phyloP scores from a whole-genome alignment of 202 grass and related monocot species.

The Schoenoplectus tabernaemontani region DNA sequence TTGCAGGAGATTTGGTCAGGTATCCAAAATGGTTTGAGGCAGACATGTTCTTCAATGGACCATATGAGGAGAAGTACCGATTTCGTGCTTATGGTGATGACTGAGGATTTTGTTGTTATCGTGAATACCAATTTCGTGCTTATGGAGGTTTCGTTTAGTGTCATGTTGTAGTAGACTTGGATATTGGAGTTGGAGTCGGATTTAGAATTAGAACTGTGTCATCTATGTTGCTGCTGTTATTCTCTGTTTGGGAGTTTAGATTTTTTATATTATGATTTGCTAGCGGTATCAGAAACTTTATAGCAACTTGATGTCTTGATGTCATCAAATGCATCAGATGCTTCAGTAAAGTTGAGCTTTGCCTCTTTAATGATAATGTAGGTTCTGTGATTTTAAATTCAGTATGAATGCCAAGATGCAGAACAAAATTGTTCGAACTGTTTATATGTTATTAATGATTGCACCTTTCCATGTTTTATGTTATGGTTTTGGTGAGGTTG shows the following conservation, averaged over 20 bases:
- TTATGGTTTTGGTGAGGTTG: no score
- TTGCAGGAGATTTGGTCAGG: conserved; percentile 76
- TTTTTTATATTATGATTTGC: neutral
- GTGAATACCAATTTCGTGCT: no score
- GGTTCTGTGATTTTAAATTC: neutral
- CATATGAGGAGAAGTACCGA: conserved; percentile 80
- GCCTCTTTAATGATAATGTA: neutral
- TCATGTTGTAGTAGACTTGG: neutral
- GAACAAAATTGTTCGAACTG: neutral
- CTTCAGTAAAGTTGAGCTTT: neutral
- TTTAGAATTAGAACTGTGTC: conserved; percentile 1
- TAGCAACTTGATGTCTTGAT: neutral
- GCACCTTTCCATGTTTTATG: neutral
- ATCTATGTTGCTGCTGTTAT: neutral
- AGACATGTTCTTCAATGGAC: conserved; percentile 79
- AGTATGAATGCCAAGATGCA: neutral
- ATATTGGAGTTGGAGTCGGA: neutral
- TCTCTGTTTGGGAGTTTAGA: neutral
- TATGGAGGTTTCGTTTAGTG: neutral
- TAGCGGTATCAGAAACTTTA: neutral
- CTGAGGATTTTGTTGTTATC: conserved; percentile 6
- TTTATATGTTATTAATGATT: neutral
- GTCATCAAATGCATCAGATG: neutral
- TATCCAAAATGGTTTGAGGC: conserved; percentile 91
- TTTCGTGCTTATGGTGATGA: conserved; percentile 86